phyloP scores from a whole-genome alignment of 2,329 filamentous ascomycete species.

The Rhynchosporium secalis region DNA sequence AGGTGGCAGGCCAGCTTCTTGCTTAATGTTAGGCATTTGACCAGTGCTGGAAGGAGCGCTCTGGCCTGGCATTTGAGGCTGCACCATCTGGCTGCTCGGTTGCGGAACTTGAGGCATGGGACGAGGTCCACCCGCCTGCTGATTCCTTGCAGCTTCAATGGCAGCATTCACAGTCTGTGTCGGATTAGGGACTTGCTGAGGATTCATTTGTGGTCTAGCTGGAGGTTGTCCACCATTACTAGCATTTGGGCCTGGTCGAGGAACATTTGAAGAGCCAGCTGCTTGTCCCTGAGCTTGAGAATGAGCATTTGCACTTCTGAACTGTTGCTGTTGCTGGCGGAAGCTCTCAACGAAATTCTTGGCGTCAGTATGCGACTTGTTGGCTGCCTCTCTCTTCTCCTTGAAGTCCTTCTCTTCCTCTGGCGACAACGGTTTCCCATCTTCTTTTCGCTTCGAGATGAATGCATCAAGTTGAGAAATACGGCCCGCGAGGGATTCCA shows the following conservation, averaged over 20 bases:
- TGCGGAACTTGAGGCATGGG: slow-evolving; percentile 28
- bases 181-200: slow-evolving; percentile 35
- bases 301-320: slow-evolving; percentile 36
- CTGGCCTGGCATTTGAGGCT: slow-evolving; percentile 28
- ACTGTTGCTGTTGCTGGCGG: slow-evolving; percentile 42
- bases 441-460: slow-evolving; percentile 46
- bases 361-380: slow-evolving; percentile 50
- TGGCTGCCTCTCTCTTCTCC: slow-evolving; percentile 46
- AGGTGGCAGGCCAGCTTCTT: slow-evolving; percentile 31
- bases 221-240: slow-evolving; percentile 28
- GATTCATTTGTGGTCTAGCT: slow-evolving; percentile 36
- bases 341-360: slow-evolving; percentile 51
- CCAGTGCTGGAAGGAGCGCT: slow-evolving; percentile 28
- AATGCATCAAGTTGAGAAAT: slow-evolving; percentile 46
- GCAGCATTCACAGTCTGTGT: slow-evolving; percentile 41
- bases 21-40: slow-evolving; percentile 34
- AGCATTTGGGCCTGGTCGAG: slow-evolving; percentile 5
- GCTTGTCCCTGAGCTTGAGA: slow-evolving; percentile 31
- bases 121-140: slow-evolving; percentile 37
- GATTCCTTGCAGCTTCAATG: slow-evolving; percentile 39
- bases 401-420: slow-evolving; percentile 50
- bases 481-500: slow-evolving; percentile 49
- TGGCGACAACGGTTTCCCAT: slow-evolving; percentile 47
- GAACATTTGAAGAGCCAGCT: slow-evolving; percentile 15
- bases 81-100: slow-evolving; percentile 26